Conservation (phyloP, 192 early-diverging fungal genomes). For the Spizellomyces punctatus region DNA sequence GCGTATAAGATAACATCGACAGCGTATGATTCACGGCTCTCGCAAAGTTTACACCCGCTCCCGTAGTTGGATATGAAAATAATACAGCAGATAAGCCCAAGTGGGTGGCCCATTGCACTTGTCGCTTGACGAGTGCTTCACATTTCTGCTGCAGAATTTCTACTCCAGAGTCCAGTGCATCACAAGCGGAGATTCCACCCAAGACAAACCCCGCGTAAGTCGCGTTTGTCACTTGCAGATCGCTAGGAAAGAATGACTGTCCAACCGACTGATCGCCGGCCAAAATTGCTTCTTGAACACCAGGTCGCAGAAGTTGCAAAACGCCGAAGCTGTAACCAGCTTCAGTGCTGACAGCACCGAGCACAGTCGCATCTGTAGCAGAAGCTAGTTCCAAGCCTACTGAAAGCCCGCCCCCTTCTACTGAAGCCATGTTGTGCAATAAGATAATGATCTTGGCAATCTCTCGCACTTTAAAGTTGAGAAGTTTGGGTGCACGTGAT, state of each 20-base stretch:
- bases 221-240: constrained; percentile 21
- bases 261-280: neutral
- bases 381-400: constrained; percentile 20
- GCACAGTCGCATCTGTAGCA: neutral
- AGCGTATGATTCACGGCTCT: constrained; percentile 45
- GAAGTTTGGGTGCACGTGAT: too few relatives aligned
- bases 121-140: constrained; percentile 35
- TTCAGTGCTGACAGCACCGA: constrained; percentile 1
- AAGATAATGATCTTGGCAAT: too few relatives aligned
- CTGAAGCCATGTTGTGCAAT: neutral
- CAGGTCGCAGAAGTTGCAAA: constrained; percentile 16
- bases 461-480: too few relatives aligned
- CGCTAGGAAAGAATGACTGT: constrained; percentile 16
- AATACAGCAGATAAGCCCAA: constrained; percentile 65
- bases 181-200: constrained; percentile 31
- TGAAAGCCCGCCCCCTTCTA: neutral
- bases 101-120: constrained; percentile 72
- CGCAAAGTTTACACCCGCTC: constrained; percentile 58
- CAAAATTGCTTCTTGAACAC: constrained; percentile 4
- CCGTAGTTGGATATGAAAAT: constrained; percentile 43
- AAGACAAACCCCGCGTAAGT: constrained; percentile 21
- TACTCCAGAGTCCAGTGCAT: constrained; percentile 24
- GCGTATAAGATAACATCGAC: constrained; percentile 41
- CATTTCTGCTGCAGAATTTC: constrained; percentile 5
- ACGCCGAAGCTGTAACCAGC: constrained; percentile 27